Conservation (phyloP, 2,329 filamentous ascomycete species). For the Ascochyta viciae-villosae region DNA sequence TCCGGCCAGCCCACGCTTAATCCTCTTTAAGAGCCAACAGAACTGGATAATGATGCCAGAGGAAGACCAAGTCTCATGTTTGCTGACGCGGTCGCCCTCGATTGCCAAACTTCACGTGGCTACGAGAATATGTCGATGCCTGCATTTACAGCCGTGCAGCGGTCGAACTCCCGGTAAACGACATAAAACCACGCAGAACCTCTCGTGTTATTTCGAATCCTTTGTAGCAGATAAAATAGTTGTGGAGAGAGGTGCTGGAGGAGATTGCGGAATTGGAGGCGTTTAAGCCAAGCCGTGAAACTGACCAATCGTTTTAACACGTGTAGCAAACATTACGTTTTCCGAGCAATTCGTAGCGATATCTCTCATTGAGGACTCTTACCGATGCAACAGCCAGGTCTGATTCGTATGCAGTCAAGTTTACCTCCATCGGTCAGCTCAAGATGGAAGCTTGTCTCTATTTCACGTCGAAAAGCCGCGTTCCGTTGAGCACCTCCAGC, state of each 20-base stretch:
- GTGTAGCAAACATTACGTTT: background rate
- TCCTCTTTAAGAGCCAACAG: too few species aligned
- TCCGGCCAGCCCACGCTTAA: too few species aligned
- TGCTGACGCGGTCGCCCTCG: too few species aligned
- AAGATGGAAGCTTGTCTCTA: background rate
- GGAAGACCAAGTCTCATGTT: too few species aligned
- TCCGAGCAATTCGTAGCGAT: conserved; percentile 8
- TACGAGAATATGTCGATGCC: too few species aligned
- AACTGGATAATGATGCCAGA: too few species aligned
- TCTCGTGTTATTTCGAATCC: too few species aligned
- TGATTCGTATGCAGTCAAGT: background rate
- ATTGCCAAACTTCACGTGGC: too few species aligned
- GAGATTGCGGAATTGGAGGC: conserved; percentile 5
- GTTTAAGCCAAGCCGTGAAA: conserved; percentile 2
- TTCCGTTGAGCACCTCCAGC: conserved; percentile 1
- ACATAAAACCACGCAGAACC: too few species aligned
- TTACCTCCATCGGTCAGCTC: conserved; percentile 4
- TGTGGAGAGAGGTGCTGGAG: background rate
- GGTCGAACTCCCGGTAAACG: too few species aligned
- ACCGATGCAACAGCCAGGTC: background rate
- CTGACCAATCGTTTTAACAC: conserved; percentile 12
- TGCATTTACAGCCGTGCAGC: too few species aligned
- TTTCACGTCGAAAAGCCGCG: background rate
- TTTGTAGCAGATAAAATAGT: too few species aligned
- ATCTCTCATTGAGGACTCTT: background rate